Percentiles rank a stretch among this genome's conserved stretches.
These are phyloP conservation scores for Fagopyrum esculentum DNA, from an alignment of 148 eudicot genomes.

Conservation along the genomic window DNA sequence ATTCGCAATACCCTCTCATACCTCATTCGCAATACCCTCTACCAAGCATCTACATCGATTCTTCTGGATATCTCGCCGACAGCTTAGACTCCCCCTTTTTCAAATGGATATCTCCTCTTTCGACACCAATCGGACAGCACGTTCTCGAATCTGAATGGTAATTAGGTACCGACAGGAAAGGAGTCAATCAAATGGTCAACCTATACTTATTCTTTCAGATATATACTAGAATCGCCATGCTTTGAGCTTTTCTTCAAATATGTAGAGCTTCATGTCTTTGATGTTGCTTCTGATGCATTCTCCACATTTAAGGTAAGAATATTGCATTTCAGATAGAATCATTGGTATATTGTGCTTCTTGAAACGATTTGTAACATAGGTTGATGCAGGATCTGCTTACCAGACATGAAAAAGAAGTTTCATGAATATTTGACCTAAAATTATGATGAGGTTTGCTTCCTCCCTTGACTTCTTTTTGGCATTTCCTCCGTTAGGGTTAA, in stretches of 20 bases:
- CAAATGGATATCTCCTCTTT: too few species aligned
- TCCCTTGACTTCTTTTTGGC: neutral
- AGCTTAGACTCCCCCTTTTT: too few species aligned
- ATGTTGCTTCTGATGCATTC: conserved; percentile 90
- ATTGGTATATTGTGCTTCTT: conserved; percentile 5
- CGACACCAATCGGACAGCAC: too few species aligned
- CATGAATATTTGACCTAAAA: conserved; percentile 60
- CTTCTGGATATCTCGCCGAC: too few species aligned
- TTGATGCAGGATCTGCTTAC: conserved; percentile 75
- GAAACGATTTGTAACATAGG: conserved; percentile 15
- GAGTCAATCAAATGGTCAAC: too few species aligned
- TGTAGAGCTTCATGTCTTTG: conserved; percentile 78
- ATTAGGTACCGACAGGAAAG: too few species aligned
- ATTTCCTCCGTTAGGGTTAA: too few species aligned
- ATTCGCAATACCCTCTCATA: too few species aligned
- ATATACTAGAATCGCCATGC: conserved; percentile 85
- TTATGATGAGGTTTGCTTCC: conserved; percentile 62
- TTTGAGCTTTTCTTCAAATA: conserved; percentile 89
- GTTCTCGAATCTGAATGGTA: too few species aligned
- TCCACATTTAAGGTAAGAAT: conserved; percentile 78
- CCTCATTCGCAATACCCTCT: too few species aligned
- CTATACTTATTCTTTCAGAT: conserved; percentile 43
- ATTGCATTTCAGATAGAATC: neutral
- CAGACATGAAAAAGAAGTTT: conserved; percentile 59
- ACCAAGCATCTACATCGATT: too few species aligned